phyloP scores from a whole-genome alignment of 176 grass and related monocot species.

The Chloris gayana region DNA sequence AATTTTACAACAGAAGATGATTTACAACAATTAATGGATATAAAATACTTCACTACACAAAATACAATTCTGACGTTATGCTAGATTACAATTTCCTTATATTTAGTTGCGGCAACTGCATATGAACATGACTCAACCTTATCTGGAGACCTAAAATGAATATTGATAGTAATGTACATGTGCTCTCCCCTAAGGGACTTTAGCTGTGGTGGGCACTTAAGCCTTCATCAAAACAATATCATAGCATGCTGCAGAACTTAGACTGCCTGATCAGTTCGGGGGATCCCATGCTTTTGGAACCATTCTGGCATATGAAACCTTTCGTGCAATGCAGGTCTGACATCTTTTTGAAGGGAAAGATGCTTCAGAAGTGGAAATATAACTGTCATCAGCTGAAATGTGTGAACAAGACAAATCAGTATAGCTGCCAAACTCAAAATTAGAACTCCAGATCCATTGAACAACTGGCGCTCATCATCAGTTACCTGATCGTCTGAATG shows the following conservation, averaged over 20 bases:
- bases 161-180: slow-evolving; percentile 75
- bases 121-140: slow-evolving; percentile 47
- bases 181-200: slow-evolving; percentile 39
- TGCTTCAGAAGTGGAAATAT: slow-evolving; percentile 93
- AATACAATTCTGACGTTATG: slow-evolving; percentile 39
- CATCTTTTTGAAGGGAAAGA: slow-evolving; percentile 80
- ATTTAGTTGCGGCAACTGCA: slow-evolving; percentile 41
- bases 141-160: slow-evolving; percentile 50
- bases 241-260: slow-evolving; percentile 43
- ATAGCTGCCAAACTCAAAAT: background rate
- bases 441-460: slow-evolving; percentile 10
- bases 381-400: slow-evolving; percentile 85
- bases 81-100: slow-evolving; percentile 56
- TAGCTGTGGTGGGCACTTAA: slow-evolving; percentile 35
- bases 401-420: slow-evolving; percentile 39
- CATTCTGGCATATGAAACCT: slow-evolving; percentile 99
- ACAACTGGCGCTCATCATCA: background rate
- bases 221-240: slow-evolving; percentile 45
- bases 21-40: slow-evolving; percentile 61
- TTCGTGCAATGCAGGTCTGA: slow-evolving; percentile 80
- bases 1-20: slow-evolving; percentile 62
- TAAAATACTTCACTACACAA: slow-evolving; percentile 40
- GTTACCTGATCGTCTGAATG: slow-evolving; percentile 88
- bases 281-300: slow-evolving; percentile 93
- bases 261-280: slow-evolving; percentile 48